phyloP scores from a whole-genome alignment of 768 basidiomycete genomes.

The Neoboletus magnificus region DNA sequence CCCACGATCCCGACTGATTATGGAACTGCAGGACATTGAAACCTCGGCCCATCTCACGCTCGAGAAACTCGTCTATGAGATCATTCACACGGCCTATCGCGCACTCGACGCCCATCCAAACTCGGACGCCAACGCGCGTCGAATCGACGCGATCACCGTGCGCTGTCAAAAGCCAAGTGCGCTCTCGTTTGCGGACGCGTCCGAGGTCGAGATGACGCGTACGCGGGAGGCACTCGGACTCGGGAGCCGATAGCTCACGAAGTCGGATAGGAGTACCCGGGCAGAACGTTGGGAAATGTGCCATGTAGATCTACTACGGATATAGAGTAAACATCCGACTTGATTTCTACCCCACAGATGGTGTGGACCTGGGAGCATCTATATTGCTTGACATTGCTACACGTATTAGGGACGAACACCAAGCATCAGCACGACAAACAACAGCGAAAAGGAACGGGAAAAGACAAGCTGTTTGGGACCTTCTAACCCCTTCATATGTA shows the following conservation, averaged over 20 bases:
- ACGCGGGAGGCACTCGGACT: background rate
- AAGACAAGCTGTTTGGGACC: too few relatives aligned
- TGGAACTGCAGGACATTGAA: conserved; percentile 9
- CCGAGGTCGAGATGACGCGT: conserved; percentile 61
- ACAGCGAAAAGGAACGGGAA: background rate
- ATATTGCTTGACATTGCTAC: background rate
- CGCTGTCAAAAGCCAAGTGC: conserved; percentile 70
- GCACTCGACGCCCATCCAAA: conserved; percentile 47
- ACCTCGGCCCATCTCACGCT: conserved; percentile 17
- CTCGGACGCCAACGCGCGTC: conserved; percentile 13
- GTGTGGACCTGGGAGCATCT: background rate
- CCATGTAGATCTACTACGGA: background rate
- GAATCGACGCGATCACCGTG: conserved; percentile 44
- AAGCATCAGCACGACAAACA: background rate
- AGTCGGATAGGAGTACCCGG: background rate
- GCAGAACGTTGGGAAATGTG: background rate
- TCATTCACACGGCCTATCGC: conserved; percentile 49
- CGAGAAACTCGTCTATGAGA: conserved; percentile 37
- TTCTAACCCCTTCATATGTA: too few relatives aligned
- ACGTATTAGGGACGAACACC: background rate
- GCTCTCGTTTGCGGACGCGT: conserved; percentile 60
- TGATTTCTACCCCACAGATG: too few relatives aligned
- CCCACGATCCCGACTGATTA: background rate
- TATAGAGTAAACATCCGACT: too few relatives aligned
- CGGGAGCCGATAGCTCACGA: too few relatives aligned